Evolutionary conservation across 108 stramenopile species (phyloP).

Genomic region (Schizochytrium sp.): DNA sequence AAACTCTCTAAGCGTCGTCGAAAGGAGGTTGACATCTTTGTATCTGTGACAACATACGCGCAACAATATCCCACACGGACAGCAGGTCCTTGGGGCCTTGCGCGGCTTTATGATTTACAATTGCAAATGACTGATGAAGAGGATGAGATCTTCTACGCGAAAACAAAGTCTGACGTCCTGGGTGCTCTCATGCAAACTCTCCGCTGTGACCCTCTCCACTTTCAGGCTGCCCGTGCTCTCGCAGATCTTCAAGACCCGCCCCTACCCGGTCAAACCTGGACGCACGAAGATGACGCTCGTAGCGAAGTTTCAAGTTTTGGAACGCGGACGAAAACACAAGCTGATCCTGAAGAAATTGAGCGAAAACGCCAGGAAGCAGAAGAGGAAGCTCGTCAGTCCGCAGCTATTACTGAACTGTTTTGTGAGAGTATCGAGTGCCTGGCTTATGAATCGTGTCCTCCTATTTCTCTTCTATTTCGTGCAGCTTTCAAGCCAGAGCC

Average conservation of each 20-base stretch:
- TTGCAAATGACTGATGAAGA: conserved; percentile 57
- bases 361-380: background rate
- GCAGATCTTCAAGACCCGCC: background rate
- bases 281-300: background rate
- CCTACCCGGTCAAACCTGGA: background rate
- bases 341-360: background rate
- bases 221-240: background rate
- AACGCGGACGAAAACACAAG: background rate
- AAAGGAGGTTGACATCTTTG: background rate
- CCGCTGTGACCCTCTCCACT: conserved; percentile 28
- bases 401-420: background rate
- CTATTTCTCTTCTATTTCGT: background rate
- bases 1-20: no score
- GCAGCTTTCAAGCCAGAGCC: background rate
- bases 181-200: background rate
- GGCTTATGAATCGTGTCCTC: background rate
- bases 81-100: background rate
- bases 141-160: conserved; percentile 30
- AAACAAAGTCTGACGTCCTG: background rate
- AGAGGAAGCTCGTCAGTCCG: background rate
- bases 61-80: background rate
- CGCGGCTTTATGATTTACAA: conserved; percentile 36
- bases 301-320: background rate
- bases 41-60: background rate
- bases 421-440: conserved; percentile 24